A percentile compares a stretch with the other conserved stretches of the same genome.
These are phyloP conservation scores for Didymella pomorum DNA, from an alignment of 2,329 filamentous ascomycete species.

Conservation along the genomic window DNA sequence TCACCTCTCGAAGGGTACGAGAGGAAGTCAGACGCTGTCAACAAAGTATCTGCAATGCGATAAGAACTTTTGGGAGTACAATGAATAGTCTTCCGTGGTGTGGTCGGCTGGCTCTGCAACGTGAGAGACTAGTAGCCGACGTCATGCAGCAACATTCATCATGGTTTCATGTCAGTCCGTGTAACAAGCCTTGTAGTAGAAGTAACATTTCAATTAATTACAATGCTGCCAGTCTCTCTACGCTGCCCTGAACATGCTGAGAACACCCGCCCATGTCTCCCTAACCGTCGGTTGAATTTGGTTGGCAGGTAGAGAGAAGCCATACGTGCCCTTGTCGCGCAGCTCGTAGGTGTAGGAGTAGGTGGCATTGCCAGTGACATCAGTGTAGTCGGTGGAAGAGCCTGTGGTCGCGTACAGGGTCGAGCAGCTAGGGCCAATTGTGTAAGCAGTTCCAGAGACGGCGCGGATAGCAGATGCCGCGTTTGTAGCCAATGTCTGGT, in stretches of 20 bases:
- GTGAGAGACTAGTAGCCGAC: too few species aligned
- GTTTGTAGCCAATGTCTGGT: constrained; percentile 59
- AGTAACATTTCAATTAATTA: background rate
- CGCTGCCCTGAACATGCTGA: constrained; percentile 40
- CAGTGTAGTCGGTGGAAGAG: constrained; percentile 54
- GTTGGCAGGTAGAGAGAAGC: constrained; percentile 58
- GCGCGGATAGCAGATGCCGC: constrained; percentile 62
- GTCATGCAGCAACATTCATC: background rate
- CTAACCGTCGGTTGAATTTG: constrained; percentile 59
- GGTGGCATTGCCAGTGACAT: constrained; percentile 53
- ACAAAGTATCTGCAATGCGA: too few species aligned
- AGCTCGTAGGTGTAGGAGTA: constrained; percentile 60
- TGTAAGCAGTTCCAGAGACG: constrained; percentile 58
- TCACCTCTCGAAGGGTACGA: too few species aligned
- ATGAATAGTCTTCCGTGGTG: too few species aligned
- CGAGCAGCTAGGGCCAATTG: constrained; percentile 61
- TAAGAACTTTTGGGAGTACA: too few species aligned
- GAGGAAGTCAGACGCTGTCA: too few species aligned
- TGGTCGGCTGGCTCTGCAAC: too few species aligned
- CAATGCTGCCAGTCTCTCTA: background rate
- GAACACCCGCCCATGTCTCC: constrained; percentile 57
- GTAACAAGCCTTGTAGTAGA: background rate
- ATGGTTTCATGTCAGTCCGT: too few species aligned
- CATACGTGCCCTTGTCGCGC: constrained; percentile 57
- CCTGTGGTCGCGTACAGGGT: constrained; percentile 67